phyloP scores from a whole-genome alignment of 495 filamentous ascomycete genomes.

The Tuber aestivum region DNA sequence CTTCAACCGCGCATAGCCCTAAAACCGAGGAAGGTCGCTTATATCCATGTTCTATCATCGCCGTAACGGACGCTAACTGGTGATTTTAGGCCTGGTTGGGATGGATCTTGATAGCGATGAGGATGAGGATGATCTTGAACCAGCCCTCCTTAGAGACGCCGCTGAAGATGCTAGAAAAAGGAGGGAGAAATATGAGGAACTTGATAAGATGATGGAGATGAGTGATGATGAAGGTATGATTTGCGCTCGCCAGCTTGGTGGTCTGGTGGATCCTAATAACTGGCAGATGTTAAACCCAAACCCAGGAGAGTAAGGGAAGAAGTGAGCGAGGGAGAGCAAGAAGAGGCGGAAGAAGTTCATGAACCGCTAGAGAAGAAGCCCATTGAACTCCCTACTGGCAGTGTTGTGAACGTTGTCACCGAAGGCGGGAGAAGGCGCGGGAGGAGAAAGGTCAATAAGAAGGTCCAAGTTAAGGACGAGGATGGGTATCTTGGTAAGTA shows the following conservation, averaged over 20 bases:
- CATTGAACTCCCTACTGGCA: slow-evolving; percentile 48
- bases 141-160: slow-evolving; percentile 20
- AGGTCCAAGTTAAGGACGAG: slow-evolving; percentile 82
- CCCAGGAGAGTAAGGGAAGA: slow-evolving; percentile 43
- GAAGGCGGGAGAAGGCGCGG: slow-evolving; percentile 68
- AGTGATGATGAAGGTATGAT: slow-evolving; percentile 47
- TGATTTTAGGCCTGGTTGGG: slow-evolving; percentile 15
- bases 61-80: background rate
- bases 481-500: slow-evolving; percentile 82
- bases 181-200: slow-evolving; percentile 50
- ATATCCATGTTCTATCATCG: background rate
- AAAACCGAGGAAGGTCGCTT: slow-evolving; percentile 25
- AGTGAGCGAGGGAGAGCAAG: slow-evolving; percentile 18
- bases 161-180: slow-evolving; percentile 51
- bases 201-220: slow-evolving; percentile 70
- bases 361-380: slow-evolving; percentile 53
- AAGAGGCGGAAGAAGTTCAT: slow-evolving; percentile 16
- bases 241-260: background rate
- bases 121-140: slow-evolving; percentile 33
- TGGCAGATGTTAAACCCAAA: slow-evolving; percentile 46
- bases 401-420: slow-evolving; percentile 45
- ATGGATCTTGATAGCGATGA: slow-evolving; percentile 32
- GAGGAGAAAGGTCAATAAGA: slow-evolving; percentile 77
- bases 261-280: slow-evolving; percentile 3
- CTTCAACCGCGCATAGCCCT: slow-evolving; percentile 40